Conservation (phyloP, 2,329 filamentous ascomycete species). For the Microsporum audouinii region DNA sequence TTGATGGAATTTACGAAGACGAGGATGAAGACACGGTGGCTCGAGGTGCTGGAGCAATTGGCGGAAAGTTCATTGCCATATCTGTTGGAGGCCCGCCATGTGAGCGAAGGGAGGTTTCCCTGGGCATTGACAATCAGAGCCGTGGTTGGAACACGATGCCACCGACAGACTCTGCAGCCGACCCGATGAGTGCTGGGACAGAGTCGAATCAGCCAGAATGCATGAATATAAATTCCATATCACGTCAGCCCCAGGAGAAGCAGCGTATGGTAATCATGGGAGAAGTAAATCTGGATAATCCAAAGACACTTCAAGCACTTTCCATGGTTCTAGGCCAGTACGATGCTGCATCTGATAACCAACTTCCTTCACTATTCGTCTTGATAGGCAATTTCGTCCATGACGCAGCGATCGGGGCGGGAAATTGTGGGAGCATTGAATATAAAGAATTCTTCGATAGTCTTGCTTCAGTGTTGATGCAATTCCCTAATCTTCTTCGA, state of each 20-base stretch:
- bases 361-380: conserved; percentile 66
- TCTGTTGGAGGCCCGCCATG: conserved; percentile 86
- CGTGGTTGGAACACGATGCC: conserved; percentile 27
- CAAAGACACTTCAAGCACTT: conserved; percentile 68
- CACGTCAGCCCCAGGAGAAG: neutral
- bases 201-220: neutral
- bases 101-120: conserved; percentile 66
- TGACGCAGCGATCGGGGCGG: conserved; percentile 51
- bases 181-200: neutral
- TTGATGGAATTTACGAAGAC: conserved; percentile 95
- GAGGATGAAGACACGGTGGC: conserved; percentile 55
- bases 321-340: conserved; percentile 68
- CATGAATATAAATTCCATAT: neutral
- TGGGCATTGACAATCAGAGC: conserved; percentile 53
- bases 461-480: conserved; percentile 67
- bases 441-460: conserved; percentile 95
- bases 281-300: conserved; percentile 76
- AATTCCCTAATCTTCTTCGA: conserved; percentile 71
- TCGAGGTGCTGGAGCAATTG: conserved; percentile 75
- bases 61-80: conserved; percentile 83
- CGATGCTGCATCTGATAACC: conserved; percentile 50
- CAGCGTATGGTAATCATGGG: conserved; percentile 63
- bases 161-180: neutral
- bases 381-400: conserved; percentile 73
- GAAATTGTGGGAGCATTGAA: conserved; percentile 76